Evolutionary conservation across 768 basidiomycete species (phyloP).

Genomic region (Pholiota conissans): DNA sequence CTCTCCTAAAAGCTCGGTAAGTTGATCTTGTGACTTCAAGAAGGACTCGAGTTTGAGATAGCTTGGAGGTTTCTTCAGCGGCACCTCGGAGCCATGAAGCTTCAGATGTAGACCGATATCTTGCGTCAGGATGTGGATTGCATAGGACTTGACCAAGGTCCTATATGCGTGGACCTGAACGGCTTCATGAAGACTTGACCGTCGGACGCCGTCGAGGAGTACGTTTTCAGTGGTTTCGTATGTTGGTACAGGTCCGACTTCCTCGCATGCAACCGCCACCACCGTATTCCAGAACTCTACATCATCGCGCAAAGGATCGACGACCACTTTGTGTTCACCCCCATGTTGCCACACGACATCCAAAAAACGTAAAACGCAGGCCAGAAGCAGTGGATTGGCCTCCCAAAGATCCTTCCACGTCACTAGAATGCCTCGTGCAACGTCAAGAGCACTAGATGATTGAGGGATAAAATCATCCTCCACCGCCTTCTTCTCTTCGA

Average conservation of each 20-base stretch:
- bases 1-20: slow-evolving; percentile 66
- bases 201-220: slow-evolving; percentile 46
- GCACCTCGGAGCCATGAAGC: slow-evolving; percentile 32
- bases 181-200: slow-evolving; percentile 58
- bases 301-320: slow-evolving; percentile 58
- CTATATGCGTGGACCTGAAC: slow-evolving; percentile 69
- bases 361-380: slow-evolving; percentile 74
- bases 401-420: slow-evolving; percentile 80
- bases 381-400: slow-evolving; percentile 71
- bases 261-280: slow-evolving; percentile 59
- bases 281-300: slow-evolving; percentile 72
- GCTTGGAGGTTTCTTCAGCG: slow-evolving; percentile 54
- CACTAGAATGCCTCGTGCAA: slow-evolving; percentile 64
- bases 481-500: slow-evolving; percentile 36
- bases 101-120: slow-evolving; percentile 69
- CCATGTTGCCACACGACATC: slow-evolving; percentile 80
- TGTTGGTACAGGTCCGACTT: slow-evolving; percentile 75
- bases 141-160: slow-evolving; percentile 70
- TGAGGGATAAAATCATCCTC: slow-evolving; percentile 28
- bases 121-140: slow-evolving; percentile 69
- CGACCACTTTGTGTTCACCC: slow-evolving; percentile 62
- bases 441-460: slow-evolving; percentile 58
- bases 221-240: slow-evolving; percentile 55
- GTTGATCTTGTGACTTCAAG: slow-evolving; percentile 62
- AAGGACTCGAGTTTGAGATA: slow-evolving; percentile 55